phyloP scores from a whole-genome alignment of 208 protist genomes.

The Trypanosoma theileri region DNA sequence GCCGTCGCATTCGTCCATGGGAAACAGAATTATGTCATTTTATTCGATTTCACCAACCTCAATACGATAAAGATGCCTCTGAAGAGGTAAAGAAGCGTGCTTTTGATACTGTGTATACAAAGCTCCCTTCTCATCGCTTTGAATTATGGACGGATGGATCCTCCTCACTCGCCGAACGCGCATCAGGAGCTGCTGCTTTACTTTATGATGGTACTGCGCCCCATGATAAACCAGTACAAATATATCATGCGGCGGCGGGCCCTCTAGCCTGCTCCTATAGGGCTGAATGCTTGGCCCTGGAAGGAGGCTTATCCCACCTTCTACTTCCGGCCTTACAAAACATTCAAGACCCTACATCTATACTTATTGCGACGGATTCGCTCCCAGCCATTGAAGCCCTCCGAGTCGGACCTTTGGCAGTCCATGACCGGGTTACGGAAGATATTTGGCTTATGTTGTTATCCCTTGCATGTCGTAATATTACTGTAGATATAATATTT shows the following conservation, averaged over 20 bases:
- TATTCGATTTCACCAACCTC: not conserved
- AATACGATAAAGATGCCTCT: slow-evolving; percentile 1
- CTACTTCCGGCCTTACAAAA: not conserved
- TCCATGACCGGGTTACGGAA: not conserved
- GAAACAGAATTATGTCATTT: not conserved
- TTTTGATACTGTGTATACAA: not conserved
- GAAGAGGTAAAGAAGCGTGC: not conserved
- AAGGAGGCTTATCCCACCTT: not conserved
- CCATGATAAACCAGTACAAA: not conserved
- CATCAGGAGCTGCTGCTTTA: not conserved
- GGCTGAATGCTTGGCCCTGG: not conserved
- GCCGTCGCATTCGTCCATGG: not conserved
- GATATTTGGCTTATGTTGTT: not conserved
- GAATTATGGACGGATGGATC: not conserved
- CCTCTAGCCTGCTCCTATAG: not conserved
- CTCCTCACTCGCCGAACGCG: not conserved
- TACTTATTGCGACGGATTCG: not conserved
- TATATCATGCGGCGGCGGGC: not conserved
- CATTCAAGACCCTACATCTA: not conserved
- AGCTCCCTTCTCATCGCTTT: not conserved
- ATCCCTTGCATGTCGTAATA: not conserved
- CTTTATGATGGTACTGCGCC: not conserved
- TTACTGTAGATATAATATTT: not conserved
- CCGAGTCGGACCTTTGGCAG: not conserved
- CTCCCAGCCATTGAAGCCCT: not conserved